Evolutionary conservation across 2,329 filamentous ascomycete species (phyloP), one percentile per base, ranked within the genome.

Genomic region (Zopfia rhizophila): DNA sequence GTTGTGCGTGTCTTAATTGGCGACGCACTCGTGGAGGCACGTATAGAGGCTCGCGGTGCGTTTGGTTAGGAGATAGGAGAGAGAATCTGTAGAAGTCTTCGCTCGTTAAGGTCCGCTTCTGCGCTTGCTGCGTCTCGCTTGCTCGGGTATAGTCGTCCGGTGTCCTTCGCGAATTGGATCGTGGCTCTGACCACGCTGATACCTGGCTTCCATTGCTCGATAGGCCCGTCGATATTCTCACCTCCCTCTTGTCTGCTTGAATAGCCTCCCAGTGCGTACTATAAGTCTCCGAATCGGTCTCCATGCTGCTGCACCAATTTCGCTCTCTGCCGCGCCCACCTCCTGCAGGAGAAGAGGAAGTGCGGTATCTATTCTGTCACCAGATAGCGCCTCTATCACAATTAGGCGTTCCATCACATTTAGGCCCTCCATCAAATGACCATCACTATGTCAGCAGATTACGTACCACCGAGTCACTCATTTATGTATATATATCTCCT

Each of bases 161-260:
- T 27, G n/a, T n/a, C n/a, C n/a, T 27, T 27, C n/a, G 24, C 24
- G n/a, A 8, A 27, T 27, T 27, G 24, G n/a, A 27, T 27, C n/a
- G 24, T 27, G n/a, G 24, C 24, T n/a, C n/a, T 27, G 24, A n/a
- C n/a, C n/a, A n/a, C 24, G 8, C 24, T 27, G n/a, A 27, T 27
- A n/a, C n/a, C 8, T 27, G n/a, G 24, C n/a, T 27, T 27, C 24
- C 24, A 27, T 36, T 22, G 32, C 18, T 36, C 13, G 10, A 36
- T 36, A 11, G 32, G 32, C 18, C 32, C 18, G 14, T 36, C 32
- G 18, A 36, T 36, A 14, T 10, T 16, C 32, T 17, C 6, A 18
- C 32, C 32, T 36, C 32, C 32, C 17, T 36, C 13, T 10, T 36
- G 32, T 14, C 17, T 16, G 32, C 32, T 36, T 21, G 32, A 21